Evolutionary conservation across 2,329 filamentous ascomycete genomes (phyloP), one percentile per base, ranked within the genome.

Genomic region (Immersiporthe knoxdaviesiana): DNA sequence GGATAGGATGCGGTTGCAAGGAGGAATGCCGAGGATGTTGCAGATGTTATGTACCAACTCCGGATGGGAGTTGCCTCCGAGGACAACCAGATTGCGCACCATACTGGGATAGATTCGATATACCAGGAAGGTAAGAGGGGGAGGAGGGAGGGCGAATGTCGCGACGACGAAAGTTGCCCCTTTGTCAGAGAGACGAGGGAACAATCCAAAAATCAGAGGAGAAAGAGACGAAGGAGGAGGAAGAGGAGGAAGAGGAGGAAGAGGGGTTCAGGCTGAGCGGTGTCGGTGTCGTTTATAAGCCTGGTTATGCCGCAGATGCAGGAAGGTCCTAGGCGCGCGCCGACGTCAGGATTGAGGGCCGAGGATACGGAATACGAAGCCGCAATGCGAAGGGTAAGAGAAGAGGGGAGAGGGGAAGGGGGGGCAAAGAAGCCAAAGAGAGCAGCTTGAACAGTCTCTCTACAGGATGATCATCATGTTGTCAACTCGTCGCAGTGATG

Each of bases 71-170:
- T 92, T 96, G 72, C 95, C 95, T 75, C 94, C 94, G 74, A 98
- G 90, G 72, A 98, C 88, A 77, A 97, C 93, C 74, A 98, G 93
- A 80, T 97, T 97, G 79, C 94, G 91, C 74, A 97, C 94, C 93
- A 97, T 97, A 71, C 74, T 80, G 75, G 37, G 39, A 4, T 24
- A 50, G 56, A 10, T 39, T 66, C 16, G 18, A 61, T 27, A 16
- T 21, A 30, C 4, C n/a, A 14, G n/a, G 6, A 24, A 18, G 12
- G 61, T 2, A 12, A 21, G 37, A 24, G 3, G n/a, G n/a, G 32
- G 32, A 18, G 32, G 21, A 18, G 16, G 11, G 6, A 8, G 35
- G 5, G 16, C 10, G 11, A 18, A 30, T 0, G 18, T 5, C 30
- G 10, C 50, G 24, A 11, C n/a, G 24, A 63, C 16, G 18, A 7